Percentiles rank a stretch among this genome's conserved stretches.
Evolutionary conservation across 306 rosid genomes (phyloP).

Genomic region (Delonix regia): DNA sequence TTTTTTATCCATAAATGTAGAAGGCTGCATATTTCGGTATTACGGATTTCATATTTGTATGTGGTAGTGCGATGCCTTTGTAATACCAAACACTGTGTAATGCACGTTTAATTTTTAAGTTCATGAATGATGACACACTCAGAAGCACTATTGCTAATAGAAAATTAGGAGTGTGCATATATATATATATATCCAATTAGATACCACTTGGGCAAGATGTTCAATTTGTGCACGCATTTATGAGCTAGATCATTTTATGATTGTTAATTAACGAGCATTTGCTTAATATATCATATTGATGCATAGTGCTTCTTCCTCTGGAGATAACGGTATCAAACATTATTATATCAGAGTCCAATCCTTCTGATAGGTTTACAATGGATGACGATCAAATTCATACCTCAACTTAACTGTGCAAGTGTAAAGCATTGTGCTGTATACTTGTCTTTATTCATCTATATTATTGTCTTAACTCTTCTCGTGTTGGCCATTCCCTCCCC

Average conservation of each 20-base stretch:
- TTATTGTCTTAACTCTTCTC: neutral
- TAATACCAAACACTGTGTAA: constrained; percentile 13
- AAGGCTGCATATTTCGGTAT: neutral
- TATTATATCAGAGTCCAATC: constrained; percentile 32
- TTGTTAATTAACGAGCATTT: constrained; percentile 15
- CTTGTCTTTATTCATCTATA: constrained; percentile 29
- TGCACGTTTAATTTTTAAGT: constrained; percentile 19
- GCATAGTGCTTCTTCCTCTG: constrained; percentile 14
- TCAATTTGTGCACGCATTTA: constrained; percentile 26
- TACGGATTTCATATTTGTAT: neutral
- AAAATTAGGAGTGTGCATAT: no score
- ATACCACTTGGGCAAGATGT: constrained; percentile 10
- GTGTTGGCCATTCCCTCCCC: constrained; percentile 20
- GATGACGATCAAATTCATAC: constrained; percentile 25
- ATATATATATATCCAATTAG: constrained; percentile 22
- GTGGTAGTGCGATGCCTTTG: constrained; percentile 18
- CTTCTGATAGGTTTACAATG: constrained; percentile 15
- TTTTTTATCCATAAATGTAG: neutral
- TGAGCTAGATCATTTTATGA: neutral
- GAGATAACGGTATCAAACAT: constrained; percentile 18
- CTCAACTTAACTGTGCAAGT: constrained; percentile 11
- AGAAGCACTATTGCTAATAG: constrained; percentile 9
- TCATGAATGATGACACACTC: constrained; percentile 33
- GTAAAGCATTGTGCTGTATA: constrained; percentile 29
- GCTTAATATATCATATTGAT: constrained; percentile 27